Conservation (phyloP, 768 basidiomycete species). For the Tricholoma sp. region DNA sequence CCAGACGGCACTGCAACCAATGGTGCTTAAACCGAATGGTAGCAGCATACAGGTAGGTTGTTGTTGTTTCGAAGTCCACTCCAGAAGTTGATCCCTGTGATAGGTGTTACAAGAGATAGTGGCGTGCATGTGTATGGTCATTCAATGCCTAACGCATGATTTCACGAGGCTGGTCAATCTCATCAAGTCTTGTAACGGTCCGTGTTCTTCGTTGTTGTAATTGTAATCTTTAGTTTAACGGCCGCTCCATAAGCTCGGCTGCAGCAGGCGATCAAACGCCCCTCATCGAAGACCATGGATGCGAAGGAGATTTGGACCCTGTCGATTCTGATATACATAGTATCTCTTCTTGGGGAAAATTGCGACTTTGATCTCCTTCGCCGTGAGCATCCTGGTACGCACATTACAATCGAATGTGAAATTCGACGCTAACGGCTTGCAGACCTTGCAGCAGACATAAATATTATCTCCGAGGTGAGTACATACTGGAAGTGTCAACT, state of each 20-base stretch:
- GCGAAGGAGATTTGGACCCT: slow-evolving; percentile 50
- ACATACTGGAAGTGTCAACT: neutral
- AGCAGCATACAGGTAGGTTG: slow-evolving; percentile 59
- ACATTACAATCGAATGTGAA: neutral
- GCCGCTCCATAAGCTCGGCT: slow-evolving; percentile 46
- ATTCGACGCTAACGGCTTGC: neutral
- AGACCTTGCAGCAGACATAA: slow-evolving; percentile 56
- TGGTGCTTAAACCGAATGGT: slow-evolving; percentile 81
- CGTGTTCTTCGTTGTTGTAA: slow-evolving; percentile 11
- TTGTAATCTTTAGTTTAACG: neutral
- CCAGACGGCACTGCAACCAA: slow-evolving; percentile 75
- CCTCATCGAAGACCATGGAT: slow-evolving; percentile 33
- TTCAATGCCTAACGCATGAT: slow-evolving; percentile 84
- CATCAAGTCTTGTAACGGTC: slow-evolving; percentile 82
- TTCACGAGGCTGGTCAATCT: slow-evolving; percentile 73
- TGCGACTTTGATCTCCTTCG: slow-evolving; percentile 83
- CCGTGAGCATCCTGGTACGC: slow-evolving; percentile 53
- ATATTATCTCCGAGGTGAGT: slow-evolving; percentile 50
- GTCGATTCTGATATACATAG: slow-evolving; percentile 76
- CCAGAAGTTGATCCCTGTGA: slow-evolving; percentile 1
- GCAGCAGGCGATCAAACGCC: slow-evolving; percentile 48
- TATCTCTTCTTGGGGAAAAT: slow-evolving; percentile 81
- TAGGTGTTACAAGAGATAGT: slow-evolving; percentile 89
- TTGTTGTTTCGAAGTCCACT: neutral
- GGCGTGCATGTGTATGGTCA: slow-evolving; percentile 85